Base-by-base conservation (phyloP, 2,329 filamentous ascomycete species). In the Ambrosiella beaveri region DNA sequence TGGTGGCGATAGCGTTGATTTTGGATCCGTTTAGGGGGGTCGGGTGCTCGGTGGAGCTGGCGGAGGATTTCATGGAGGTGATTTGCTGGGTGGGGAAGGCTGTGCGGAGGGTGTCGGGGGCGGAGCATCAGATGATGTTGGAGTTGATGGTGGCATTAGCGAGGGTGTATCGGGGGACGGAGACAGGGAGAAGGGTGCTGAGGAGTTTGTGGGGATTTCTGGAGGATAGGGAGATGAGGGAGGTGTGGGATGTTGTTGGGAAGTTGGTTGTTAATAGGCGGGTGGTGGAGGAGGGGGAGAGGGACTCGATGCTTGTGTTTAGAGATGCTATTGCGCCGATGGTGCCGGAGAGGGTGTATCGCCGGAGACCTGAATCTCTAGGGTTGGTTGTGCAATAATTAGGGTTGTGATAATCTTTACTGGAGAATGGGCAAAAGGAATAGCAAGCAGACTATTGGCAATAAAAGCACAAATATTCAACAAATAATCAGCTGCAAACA, bases 1-100 rank as follows among this genome's bases (percentile, higher is more conserved):
- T 62, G 4, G 61, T 63, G n/a, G 56, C 62, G 7, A 59, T 68
- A 13, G 68, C 65, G 57, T 61, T 66, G 13, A 60, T 67, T 7
- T 63, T 69, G 7, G 64, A 66, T 39, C 63, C 65, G 35, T 62
- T 64, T 38, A 56, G 54, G 12, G 64, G 63, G 2, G 57, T 68
- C 1, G 66, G 66, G 6, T 68, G 66, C 51, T 66, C 66, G 13
- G 59, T 63, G 1, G 53, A 38, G 35, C 61, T 69, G 17, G 63
- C 66, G 2, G 45, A 57, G 7, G 59, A 61, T 13, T 58, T 68
- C 17, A 61, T 65, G 7, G 55, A 59, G 37, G 66, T 67, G 38
- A 60, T 67, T 15, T 54, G 64, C 49, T 52, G 50, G 27, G 57
- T 67, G 11, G 63, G 65, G 19, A 62, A 53, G 2, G 53, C 64